Base-by-base conservation (phyloP, 2,329 filamentous ascomycete genomes). In the Aspergillus ochraceoroseus region DNA sequence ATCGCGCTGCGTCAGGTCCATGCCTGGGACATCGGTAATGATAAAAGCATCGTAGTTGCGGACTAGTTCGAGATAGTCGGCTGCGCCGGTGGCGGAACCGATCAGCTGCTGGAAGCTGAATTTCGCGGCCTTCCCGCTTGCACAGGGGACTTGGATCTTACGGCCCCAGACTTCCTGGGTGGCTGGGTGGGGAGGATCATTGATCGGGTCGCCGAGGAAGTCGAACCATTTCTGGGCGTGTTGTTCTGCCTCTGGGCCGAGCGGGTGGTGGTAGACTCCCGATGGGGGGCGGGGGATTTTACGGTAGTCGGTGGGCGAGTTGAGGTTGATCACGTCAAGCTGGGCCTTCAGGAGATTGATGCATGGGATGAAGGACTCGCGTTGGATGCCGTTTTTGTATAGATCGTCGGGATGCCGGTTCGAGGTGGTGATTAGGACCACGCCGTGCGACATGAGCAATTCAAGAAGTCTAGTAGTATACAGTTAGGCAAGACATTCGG, bases 331-430 rank as follows among this genome's bases (percentile, higher is more conserved):
- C 32, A 96, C 87, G 38, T 85, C 82, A 6, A 98, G 77, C 2
- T 83, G 80, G 26, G 74, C 77, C 63, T 95, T 90, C 30, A 98
- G 80, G 3, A 98, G 81, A 48, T 89, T 83, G 59, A 98, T 98
- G 52, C 90, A 94, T 0, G 92, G 92, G 35, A 98, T 78, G 62
- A 98, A 98, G 5, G 87, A 94, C 53, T 94, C 83, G 44, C 92
- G 82, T 68, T 98, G 92, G 49, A 98, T 90, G 41, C 92, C 92
- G 62, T 98, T 98, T 66, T 92, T 95, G 74, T 98, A 98, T 5
- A 98, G 76, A 45, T 98, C 90, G 57, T 94, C 82, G 0, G 92
- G 92, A 55, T 95, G 89, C n/a, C 92, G 78, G 66, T 98, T 98
- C 5, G 87, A 94, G 0, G 92, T 98, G 5, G 92, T 96, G 20